These are phyloP conservation scores for Theileria parva DNA, from an alignment of 169 alveolate genomes.

Conservation along the genomic window DNA sequence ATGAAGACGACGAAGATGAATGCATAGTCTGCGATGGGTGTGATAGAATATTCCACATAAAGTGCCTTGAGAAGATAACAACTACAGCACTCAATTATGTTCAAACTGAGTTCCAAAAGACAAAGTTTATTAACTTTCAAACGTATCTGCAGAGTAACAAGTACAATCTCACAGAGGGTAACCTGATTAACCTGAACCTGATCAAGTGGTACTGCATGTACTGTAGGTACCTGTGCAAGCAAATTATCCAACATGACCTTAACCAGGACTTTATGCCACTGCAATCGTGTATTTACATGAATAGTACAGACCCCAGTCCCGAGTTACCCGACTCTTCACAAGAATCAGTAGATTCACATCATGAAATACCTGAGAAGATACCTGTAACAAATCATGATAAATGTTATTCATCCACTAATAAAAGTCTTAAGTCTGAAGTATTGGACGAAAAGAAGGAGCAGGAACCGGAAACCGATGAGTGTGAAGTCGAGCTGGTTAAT, in stretches of 20 bases:
- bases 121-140: constrained; percentile 3
- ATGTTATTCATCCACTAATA: too few relatives aligned
- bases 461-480: neutral
- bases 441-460: neutral
- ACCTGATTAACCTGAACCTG: constrained; percentile 1
- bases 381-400: too few relatives aligned
- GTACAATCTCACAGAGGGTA: neutral
- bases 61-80: constrained; percentile 48
- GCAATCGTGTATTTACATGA: neutral
- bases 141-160: neutral
- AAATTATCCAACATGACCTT: constrained; percentile 44
- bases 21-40: constrained; percentile 78
- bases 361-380: too few relatives aligned
- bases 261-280: constrained; percentile 63
- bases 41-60: constrained; percentile 74
- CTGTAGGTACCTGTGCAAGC: constrained; percentile 58
- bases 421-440: too few relatives aligned
- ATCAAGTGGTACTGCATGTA: constrained; percentile 54
- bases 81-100: constrained; percentile 26
- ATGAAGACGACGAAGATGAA: constrained; percentile 21
- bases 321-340: too few relatives aligned
- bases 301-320: neutral
- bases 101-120: neutral
- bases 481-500: neutral
- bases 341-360: too few relatives aligned